A percentile compares a stretch with the other conserved stretches of the same genome.
These are phyloP conservation scores for Lentinula boryana DNA, from an alignment of 768 basidiomycete species.

Conservation along the genomic window DNA sequence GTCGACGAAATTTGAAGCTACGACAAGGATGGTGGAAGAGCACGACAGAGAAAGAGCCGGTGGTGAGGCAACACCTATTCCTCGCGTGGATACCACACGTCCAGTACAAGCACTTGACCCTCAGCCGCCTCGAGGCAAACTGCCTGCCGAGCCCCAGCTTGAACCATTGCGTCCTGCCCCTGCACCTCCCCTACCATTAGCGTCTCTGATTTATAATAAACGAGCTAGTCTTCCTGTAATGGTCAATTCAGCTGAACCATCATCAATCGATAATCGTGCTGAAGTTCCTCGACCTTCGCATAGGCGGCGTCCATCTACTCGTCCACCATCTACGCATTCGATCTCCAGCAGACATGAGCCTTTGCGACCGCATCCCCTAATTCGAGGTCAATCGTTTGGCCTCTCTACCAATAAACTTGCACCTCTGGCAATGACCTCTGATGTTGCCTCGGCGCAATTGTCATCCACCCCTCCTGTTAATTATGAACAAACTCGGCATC, in stretches of 20 bases:
- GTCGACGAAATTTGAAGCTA: background rate
- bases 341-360: slow-evolving; percentile 26
- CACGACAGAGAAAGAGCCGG: background rate
- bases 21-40: slow-evolving; percentile 3
- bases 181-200: background rate
- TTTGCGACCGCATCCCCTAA: slow-evolving; percentile 73
- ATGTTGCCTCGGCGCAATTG: slow-evolving; percentile 20
- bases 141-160: background rate
- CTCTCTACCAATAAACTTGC: slow-evolving; percentile 40
- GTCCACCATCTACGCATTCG: slow-evolving; percentile 63
- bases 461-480: slow-evolving; percentile 30
- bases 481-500: slow-evolving; percentile 19
- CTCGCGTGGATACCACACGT: slow-evolving; percentile 31
- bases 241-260: slow-evolving; percentile 31
- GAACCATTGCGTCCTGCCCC: background rate
- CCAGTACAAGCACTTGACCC: slow-evolving; percentile 22
- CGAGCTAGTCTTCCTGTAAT: background rate
- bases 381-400: slow-evolving; percentile 67
- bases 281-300: slow-evolving; percentile 22
- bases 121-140: slow-evolving; percentile 7
- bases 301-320: slow-evolving; percentile 37
- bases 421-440: slow-evolving; percentile 42
- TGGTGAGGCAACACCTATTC: slow-evolving; percentile 11
- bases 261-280: slow-evolving; percentile 29
- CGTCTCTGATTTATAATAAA: background rate